Evolutionary conservation across 2,329 filamentous ascomycete species (phyloP).

Genomic region (Reticulascus tulasneorum): DNA sequence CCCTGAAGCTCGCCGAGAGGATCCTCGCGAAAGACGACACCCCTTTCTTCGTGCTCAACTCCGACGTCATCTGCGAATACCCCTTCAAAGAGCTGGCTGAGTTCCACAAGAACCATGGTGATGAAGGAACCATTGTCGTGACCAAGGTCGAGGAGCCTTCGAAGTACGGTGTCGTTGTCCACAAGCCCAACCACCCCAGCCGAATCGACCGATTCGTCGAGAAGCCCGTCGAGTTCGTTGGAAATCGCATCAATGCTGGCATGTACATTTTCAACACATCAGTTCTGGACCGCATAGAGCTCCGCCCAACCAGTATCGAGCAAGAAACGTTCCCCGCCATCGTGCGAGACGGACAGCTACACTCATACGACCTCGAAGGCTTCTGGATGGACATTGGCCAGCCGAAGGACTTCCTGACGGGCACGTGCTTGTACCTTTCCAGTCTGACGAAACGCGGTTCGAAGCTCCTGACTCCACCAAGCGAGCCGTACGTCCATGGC

Average conservation of each 20-base stretch:
- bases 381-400: conserved; percentile 99
- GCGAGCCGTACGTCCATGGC: conserved; percentile 79
- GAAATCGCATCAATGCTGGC: conserved; percentile 97
- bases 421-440: conserved; percentile 93
- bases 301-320: conserved; percentile 95
- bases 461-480: conserved; percentile 71
- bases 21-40: conserved; percentile 89
- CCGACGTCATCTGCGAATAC: conserved; percentile 96
- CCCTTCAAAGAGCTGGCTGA: conserved; percentile 85
- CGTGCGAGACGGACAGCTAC: conserved; percentile 81
- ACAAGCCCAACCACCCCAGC: conserved; percentile 87
- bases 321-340: conserved; percentile 98
- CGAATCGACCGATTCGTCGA: conserved; percentile 98
- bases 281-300: conserved; percentile 85
- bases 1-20: conserved; percentile 89
- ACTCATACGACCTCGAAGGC: conserved; percentile 93
- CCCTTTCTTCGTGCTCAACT: conserved; percentile 98
- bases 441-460: conserved; percentile 87
- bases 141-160: conserved; percentile 99
- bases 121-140: conserved; percentile 96
- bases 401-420: conserved; percentile 95
- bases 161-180: conserved; percentile 97
- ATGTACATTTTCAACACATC: conserved; percentile 97
- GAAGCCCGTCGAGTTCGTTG: conserved; percentile 98
- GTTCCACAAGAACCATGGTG: conserved; percentile 89